Evolutionary conservation across 768 basidiomycete genomes (phyloP), one percentile per base, ranked within the genome.

Genomic region (Chalciporus pseudorubinellus): DNA sequence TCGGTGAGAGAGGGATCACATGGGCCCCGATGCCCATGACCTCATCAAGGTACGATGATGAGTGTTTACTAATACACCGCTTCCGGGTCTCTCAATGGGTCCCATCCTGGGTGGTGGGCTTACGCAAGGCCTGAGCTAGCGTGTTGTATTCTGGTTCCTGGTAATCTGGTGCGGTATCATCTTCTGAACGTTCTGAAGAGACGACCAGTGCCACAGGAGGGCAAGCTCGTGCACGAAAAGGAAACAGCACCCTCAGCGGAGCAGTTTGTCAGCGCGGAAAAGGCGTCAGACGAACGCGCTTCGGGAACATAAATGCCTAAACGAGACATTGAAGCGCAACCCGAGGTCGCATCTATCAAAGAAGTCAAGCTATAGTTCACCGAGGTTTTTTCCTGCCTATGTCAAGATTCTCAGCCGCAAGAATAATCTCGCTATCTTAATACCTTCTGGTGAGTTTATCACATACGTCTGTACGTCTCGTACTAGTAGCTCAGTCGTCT

Each of bases 141-240:
- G 92, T 29, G 83, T 85, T 1, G 80, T 88, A 1, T 92, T 95
- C 69, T 94, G 89, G 81, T 92, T 94, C 64, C 74, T 94, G 33
- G 74, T 79, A 1, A 84, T 86, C 24, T 77, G 84, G 56, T 79
- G 80, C 6, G 83, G 81, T 0, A 39, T 75, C 13, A 80, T 77
- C 49, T 72, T 81, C 50, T 34, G 61, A 75, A 75, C 9, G 80
- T 85, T 0, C 66, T 89, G 44, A 77, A 74, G 55, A 71, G 70
- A 29, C 74, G 74, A n/a, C n/a, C n/a, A n/a, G n/a, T n/a, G 6
- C 44, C 72, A 12, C 68, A 65, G 16, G 65, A 64, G 18, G 58
- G 49, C 24, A 55, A 53, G 43, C 18, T 29, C 4, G 18, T 6
- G 6, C 51, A 60, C 20, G 60, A 65, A 20, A 60, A 68, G 50